Percentiles rank a stretch among this genome's conserved stretches.
phyloP scores from a whole-genome alignment of 805 yeast species.

The Phaffomyces thermotolerans region DNA sequence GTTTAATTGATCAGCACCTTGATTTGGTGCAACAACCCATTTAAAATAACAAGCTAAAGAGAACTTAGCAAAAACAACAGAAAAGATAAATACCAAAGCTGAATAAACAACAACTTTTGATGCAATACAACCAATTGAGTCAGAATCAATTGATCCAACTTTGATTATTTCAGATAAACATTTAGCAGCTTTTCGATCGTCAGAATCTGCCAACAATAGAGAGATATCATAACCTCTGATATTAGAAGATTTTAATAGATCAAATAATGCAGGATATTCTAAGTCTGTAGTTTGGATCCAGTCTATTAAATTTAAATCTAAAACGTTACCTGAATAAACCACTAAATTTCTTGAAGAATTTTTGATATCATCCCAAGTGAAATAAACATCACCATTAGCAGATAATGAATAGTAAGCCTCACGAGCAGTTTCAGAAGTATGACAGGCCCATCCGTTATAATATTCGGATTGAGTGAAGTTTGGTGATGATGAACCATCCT shows the following conservation, averaged over 20 bases:
- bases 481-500: conserved; percentile 65
- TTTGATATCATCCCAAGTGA: conserved; percentile 81
- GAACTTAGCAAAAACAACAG: conserved; percentile 74
- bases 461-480: conserved; percentile 50
- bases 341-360: conserved; percentile 68
- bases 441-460: conserved; percentile 88
- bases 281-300: conserved; percentile 71
- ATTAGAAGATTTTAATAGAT: conserved; percentile 46
- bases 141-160: conserved; percentile 85
- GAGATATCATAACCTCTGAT: conserved; percentile 81
- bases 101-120: conserved; percentile 75
- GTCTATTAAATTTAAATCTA: conserved; percentile 68
- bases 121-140: conserved; percentile 90
- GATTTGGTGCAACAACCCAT: conserved; percentile 71
- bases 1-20: conserved; percentile 67
- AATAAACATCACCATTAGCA: conserved; percentile 69
- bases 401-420: conserved; percentile 53
- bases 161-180: conserved; percentile 81
- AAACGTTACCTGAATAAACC: conserved; percentile 83
- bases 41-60: conserved; percentile 82
- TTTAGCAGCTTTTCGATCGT: conserved; percentile 64
- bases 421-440: conserved; percentile 68
- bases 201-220: conserved; percentile 53
- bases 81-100: conserved; percentile 76
- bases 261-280: conserved; percentile 66